These are phyloP conservation scores for Metschnikowia continentalis DNA, from an alignment of 805 yeast genomes.

Conservation along the genomic window DNA sequence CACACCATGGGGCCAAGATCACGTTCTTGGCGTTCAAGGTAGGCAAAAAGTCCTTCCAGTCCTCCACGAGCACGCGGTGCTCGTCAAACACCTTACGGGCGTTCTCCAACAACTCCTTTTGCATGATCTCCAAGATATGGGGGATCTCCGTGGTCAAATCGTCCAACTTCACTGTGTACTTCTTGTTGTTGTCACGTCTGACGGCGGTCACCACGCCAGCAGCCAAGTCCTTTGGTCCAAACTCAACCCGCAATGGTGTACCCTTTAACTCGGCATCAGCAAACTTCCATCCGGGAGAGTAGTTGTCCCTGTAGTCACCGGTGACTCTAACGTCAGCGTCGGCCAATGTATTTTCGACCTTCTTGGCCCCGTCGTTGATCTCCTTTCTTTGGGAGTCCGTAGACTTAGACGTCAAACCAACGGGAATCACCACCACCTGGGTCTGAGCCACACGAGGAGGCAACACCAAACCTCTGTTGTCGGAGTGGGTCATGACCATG, in stretches of 20 bases:
- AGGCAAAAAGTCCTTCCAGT: conserved; percentile 91
- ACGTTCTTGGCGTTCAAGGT: conserved; percentile 87
- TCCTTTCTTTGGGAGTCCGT: conserved; percentile 67
- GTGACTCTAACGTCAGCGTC: conserved; percentile 66
- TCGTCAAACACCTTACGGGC: conserved; percentile 83
- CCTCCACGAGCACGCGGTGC: conserved; percentile 76
- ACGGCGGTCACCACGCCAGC: conserved; percentile 79
- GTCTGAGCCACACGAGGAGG: conserved; percentile 95
- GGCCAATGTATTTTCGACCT: conserved; percentile 59
- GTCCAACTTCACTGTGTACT: conserved; percentile 60
- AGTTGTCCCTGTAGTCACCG: conserved; percentile 88
- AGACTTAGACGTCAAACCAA: conserved; percentile 88
- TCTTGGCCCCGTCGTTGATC: conserved; percentile 66
- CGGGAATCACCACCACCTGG: conserved; percentile 92
- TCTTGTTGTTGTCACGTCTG: conserved; percentile 86
- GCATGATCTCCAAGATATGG: conserved; percentile 77
- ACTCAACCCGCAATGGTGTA: conserved; percentile 86
- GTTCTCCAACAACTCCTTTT: conserved; percentile 60
- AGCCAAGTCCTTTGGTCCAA: conserved; percentile 93
- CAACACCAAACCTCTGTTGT: conserved; percentile 94
- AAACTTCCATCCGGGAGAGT: conserved; percentile 98
- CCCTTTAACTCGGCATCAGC: conserved; percentile 97
- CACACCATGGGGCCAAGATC: conserved; percentile 97
- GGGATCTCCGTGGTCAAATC: conserved; percentile 67
- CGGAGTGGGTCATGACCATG: conserved; percentile 98